Evolutionary conservation across 208 protist genomes (phyloP), one percentile per base, ranked within the genome.

Genomic region (Ichthyophonus hoferi): DNA sequence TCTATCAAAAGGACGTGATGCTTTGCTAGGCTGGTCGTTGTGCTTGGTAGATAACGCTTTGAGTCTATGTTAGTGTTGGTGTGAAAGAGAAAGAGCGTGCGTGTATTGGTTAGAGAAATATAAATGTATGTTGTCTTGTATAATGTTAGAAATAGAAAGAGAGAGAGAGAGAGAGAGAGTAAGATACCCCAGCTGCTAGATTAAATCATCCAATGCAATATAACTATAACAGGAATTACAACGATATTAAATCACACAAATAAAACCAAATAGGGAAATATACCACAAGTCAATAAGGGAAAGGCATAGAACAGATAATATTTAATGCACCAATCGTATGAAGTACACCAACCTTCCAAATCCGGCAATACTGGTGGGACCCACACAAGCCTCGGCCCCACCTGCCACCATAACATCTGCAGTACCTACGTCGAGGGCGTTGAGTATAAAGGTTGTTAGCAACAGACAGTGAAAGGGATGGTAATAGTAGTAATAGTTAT

Each of bases 1-100:
- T 14, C 87, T 79, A 91, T 98, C 97, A 87, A 99, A 99, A 1
- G 98, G 98, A 1, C 98, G 94, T 0, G 96, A 98, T 0, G 97
- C 95, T 38, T 91, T 77, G n/a, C 93, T 0, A 83, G 97, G 91
- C 2, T 79, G 14, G 33, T 97, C 92, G 90, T 98, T 98, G 91
- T 93, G 97, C 85, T 93, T 94, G 1, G 95, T 97, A 79, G 96
- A 95, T 1, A 99, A 90, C 24, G 98, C 98, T 31, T 94, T 95
- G 91, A 96, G 95, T 17, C 95, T 93, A 1, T 40, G 35, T 31
- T 67, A n/a, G 24, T 81, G 35, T 12, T 3, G 33, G n/a, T 3
- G n/a, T 34, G 77, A 38, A 31, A 38, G 33, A 81, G 77, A 58
- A 33, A 17, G 91, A 76, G 40, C 2, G 82, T 3, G 35, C 2